Evolutionary conservation across 306 rosid species (phyloP).

Genomic region (Purshia tridentata): DNA sequence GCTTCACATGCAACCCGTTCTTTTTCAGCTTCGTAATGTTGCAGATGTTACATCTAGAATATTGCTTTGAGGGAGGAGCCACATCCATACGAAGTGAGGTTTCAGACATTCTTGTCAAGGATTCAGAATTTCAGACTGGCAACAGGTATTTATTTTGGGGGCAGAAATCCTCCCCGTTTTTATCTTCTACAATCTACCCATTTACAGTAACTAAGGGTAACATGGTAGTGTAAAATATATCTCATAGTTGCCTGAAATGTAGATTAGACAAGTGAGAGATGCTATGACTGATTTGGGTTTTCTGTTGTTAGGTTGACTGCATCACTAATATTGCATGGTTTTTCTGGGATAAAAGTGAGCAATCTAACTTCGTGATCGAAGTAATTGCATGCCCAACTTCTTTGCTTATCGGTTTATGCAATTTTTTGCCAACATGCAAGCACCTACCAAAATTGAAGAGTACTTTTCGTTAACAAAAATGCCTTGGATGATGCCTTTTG

Average conservation of each 20-base stretch:
- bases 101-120: neutral
- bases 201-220: neutral
- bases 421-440: neutral
- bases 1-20: slow-evolving; percentile 43
- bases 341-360: slow-evolving; percentile 11
- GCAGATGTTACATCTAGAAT: neutral
- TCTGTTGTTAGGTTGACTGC: neutral
- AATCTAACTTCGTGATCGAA: neutral
- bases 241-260: neutral
- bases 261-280: neutral
- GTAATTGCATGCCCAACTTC: neutral
- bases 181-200: neutral
- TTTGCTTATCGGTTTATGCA: neutral
- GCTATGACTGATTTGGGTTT: neutral
- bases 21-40: slow-evolving; percentile 15
- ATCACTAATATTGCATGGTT: neutral
- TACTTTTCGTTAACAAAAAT: neutral
- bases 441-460: neutral
- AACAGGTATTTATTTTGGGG: slow-evolving; percentile 3
- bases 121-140: neutral
- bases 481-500: neutral
- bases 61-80: slow-evolving; percentile 5
- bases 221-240: neutral
- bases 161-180: neutral
- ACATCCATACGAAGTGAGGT: neutral